phyloP scores from a whole-genome alignment of 2,329 filamentous ascomycete genomes.

The Blastomyces gilchristii region DNA sequence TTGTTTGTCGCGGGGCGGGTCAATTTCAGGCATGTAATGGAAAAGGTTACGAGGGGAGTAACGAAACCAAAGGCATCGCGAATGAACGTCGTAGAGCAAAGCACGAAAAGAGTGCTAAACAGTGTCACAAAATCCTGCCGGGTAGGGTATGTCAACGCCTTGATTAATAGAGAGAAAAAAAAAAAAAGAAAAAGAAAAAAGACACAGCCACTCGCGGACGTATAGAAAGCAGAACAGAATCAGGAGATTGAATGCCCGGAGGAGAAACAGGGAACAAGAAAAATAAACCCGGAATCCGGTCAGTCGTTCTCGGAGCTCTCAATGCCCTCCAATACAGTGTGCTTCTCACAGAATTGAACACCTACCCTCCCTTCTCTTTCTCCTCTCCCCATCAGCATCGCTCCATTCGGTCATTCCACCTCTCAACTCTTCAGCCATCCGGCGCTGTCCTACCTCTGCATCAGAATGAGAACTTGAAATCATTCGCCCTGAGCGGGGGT shows the following conservation, averaged over 20 bases:
- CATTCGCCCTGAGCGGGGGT: slow-evolving; percentile 11
- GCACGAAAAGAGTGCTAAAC: background rate
- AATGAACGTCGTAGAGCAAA: background rate
- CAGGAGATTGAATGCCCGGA: background rate
- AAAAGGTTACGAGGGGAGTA: background rate
- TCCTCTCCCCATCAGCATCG: slow-evolving; percentile 28
- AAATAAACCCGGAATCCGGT: background rate
- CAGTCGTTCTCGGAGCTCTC: background rate
- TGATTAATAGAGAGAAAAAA: background rate
- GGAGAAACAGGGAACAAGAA: background rate
- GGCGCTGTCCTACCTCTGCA: slow-evolving; percentile 3
- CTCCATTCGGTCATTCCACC: slow-evolving; percentile 33
- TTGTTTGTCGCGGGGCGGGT: background rate
- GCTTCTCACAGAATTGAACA: slow-evolving; percentile 30
- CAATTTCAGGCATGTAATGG: background rate
- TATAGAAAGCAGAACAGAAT: background rate
- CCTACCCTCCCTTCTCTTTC: slow-evolving; percentile 25
- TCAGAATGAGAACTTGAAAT: slow-evolving; percentile 14
- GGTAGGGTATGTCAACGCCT: background rate
- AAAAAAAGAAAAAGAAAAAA: background rate
- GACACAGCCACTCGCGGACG: background rate
- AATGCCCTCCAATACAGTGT: background rate
- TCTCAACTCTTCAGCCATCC: slow-evolving; percentile 26
- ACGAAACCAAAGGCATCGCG: background rate
- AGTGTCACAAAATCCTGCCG: background rate